Evolutionary conservation across 2,329 filamentous ascomycete species (phyloP).

Genomic region (Stagonosporopsis tanaceti): DNA sequence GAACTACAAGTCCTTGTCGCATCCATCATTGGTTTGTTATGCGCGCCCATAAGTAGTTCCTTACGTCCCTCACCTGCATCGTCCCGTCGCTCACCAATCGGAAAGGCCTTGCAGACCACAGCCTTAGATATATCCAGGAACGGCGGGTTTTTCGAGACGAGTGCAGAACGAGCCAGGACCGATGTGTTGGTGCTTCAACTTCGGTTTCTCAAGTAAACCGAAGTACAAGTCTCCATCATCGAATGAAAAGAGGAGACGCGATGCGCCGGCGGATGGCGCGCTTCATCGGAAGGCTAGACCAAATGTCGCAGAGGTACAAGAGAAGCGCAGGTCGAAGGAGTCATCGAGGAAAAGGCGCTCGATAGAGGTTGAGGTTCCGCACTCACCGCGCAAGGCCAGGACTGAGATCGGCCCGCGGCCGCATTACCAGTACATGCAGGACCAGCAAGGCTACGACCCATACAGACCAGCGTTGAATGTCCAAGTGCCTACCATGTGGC

Average conservation of each 20-base stretch:
- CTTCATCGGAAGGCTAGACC: slow-evolving; percentile 36
- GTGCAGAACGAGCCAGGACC: slow-evolving; percentile 40
- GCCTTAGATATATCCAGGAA: slow-evolving; percentile 23
- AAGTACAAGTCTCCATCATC: slow-evolving; percentile 41
- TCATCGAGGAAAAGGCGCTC: slow-evolving; percentile 37
- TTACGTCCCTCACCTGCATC: slow-evolving; percentile 35
- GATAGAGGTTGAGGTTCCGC: slow-evolving; percentile 31
- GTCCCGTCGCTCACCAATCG: slow-evolving; percentile 31
- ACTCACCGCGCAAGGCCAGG: slow-evolving; percentile 35
- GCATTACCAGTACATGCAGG: slow-evolving; percentile 27
- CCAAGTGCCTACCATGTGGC: slow-evolving; percentile 40
- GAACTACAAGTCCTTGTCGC: slow-evolving; percentile 30
- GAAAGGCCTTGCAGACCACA: slow-evolving; percentile 38
- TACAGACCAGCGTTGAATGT: slow-evolving; percentile 35
- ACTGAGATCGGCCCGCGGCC: slow-evolving; percentile 32
- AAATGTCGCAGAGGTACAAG: slow-evolving; percentile 35
- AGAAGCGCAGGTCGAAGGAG: slow-evolving; percentile 44
- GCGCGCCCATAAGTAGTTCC: slow-evolving; percentile 40
- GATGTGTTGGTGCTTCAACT: slow-evolving; percentile 51
- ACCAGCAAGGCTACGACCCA: slow-evolving; percentile 29
- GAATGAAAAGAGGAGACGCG: slow-evolving; percentile 42
- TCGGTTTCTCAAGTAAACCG: slow-evolving; percentile 40
- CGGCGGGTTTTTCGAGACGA: slow-evolving; percentile 22
- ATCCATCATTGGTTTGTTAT: slow-evolving; percentile 32
- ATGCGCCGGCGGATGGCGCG: slow-evolving; percentile 28